These are phyloP conservation scores for Chaetomiaceae sp. DNA, from an alignment of 2,329 filamentous ascomycete genomes.

Conservation along the genomic window DNA sequence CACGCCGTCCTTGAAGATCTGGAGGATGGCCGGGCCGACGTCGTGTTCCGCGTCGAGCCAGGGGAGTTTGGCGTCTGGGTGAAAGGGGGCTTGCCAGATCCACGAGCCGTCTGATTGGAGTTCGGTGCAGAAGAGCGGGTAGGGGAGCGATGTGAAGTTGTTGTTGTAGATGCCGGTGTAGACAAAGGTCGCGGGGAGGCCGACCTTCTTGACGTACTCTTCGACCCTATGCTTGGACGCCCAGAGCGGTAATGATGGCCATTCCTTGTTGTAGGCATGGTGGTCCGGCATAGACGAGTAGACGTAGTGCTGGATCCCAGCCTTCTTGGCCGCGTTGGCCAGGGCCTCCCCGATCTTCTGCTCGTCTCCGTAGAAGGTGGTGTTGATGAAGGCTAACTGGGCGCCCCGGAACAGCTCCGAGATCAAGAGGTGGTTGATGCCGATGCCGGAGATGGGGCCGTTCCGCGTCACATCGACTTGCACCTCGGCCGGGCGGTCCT, in stretches of 20 bases:
- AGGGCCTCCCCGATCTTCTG: conserved; percentile 81
- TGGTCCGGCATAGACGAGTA: conserved; percentile 98
- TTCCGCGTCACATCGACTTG: conserved; percentile 63
- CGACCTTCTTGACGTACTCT: conserved; percentile 79
- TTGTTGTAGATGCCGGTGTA: conserved; percentile 99
- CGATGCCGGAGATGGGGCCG: conserved; percentile 57
- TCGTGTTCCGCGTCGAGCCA: conserved; percentile 98
- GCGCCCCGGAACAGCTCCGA: conserved; percentile 75
- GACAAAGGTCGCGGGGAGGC: conserved; percentile 83
- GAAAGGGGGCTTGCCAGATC: conserved; percentile 89
- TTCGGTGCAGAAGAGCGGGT: conserved; percentile 95
- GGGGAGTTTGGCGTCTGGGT: conserved; percentile 80
- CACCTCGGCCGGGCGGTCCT: conserved; percentile 45
- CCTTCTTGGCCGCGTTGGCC: conserved; percentile 81
- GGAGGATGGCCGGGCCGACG: conserved; percentile 83
- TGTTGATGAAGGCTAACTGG: conserved; percentile 94
- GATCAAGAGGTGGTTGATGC: conserved; percentile 69
- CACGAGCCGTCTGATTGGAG: conserved; percentile 80
- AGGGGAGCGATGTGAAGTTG: conserved; percentile 90
- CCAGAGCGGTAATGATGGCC: conserved; percentile 87
- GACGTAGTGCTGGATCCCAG: conserved; percentile 82
- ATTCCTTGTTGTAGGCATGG: conserved; percentile 66
- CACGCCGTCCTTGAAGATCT: conserved; percentile 91
- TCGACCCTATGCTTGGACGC: conserved; percentile 88
- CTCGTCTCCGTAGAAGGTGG: conserved; percentile 94